Evolutionary conservation across 352 stramenopile genomes (phyloP), one percentile per base, ranked within the genome.

Genomic region (Blastocystis sp.): DNA sequence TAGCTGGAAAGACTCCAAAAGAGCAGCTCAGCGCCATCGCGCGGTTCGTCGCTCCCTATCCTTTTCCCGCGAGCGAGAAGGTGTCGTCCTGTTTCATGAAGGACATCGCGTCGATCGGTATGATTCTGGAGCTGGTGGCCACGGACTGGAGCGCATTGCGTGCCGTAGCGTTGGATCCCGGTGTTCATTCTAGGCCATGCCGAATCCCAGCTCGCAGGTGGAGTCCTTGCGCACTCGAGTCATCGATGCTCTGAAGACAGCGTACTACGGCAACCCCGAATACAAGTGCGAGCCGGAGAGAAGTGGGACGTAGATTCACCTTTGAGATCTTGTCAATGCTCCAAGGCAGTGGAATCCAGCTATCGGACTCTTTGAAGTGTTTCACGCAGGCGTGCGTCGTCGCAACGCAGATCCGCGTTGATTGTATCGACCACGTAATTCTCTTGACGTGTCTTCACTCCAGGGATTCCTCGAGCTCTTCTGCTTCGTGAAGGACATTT

Each of bases 341-440:
- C 29, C 16, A 42, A 32, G 8, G 6, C 4, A 7, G 36, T n/a
- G 69, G 69, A 18, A 27, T 64, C 21, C 21, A 11, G 4, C 21
- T 49, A 27, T 38, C 16, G 8, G 27, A 27, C 4, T 4, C 6
- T 36, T 21, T 64, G 27, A 54, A 38, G 4, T 42, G 24, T 59
- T 81, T 63, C 36, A 46, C 34, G 44, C 69, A 81, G 40, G 44
- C 69, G 16, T 81, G 69, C 42, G 69, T 81, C 3, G 27, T 81
- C 24, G 69, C 69, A 2, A 38, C 46, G 8, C 46, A 81, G 32
- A 32, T 81, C 46, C 7, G 34, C 29, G 32, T 46, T 1, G 56
- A 61, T 29, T 81, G 69, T 38, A 59, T 81, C 14, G 46, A 59
- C 11, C 46, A 46, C 27, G 69, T 32, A 42, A 38, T 44, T 1